Conservation (phyloP, 306 rosid genomes). For the Echinosophora koreensis region DNA sequence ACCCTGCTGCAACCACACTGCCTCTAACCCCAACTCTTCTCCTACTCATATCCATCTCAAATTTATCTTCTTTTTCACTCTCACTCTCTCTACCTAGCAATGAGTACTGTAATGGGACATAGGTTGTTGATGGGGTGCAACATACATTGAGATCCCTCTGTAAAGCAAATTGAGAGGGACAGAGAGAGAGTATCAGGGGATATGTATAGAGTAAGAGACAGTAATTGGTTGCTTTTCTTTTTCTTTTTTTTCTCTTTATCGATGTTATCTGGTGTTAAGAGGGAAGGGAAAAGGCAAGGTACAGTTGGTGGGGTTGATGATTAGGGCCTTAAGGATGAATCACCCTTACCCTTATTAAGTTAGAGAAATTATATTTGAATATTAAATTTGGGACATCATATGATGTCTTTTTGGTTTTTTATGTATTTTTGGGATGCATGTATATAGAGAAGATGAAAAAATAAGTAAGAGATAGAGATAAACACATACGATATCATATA, state of each 20-base stretch:
- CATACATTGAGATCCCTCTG: conserved; percentile 50
- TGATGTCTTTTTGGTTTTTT: no score
- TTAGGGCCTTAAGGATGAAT: conserved; percentile 39
- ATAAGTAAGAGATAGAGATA: no score
- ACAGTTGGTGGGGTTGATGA: conserved; percentile 51
- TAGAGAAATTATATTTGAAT: no score
- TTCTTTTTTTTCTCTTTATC: background rate
- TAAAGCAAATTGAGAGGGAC: conserved; percentile 36
- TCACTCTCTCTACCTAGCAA: conserved; percentile 24
- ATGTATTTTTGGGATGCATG: no score
- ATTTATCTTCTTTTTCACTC: background rate
- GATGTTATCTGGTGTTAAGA: background rate
- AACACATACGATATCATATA: no score
- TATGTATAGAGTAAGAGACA: conserved; percentile 36
- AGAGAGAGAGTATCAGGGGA: conserved; percentile 42
- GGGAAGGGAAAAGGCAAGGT: conserved; percentile 35
- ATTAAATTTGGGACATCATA: no score
- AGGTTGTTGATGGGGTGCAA: conserved; percentile 51
- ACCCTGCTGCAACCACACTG: conserved; percentile 75
- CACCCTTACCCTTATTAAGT: no score
- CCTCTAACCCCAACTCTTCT: conserved; percentile 54
- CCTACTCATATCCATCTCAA: conserved; percentile 60
- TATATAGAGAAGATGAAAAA: no score
- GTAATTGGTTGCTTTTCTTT: background rate
- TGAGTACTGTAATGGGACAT: conserved; percentile 46